Percentiles rank a stretch among this genome's conserved stretches.
phyloP scores from a whole-genome alignment of 179 eudicot species.

The Corrigiola litoralis region DNA sequence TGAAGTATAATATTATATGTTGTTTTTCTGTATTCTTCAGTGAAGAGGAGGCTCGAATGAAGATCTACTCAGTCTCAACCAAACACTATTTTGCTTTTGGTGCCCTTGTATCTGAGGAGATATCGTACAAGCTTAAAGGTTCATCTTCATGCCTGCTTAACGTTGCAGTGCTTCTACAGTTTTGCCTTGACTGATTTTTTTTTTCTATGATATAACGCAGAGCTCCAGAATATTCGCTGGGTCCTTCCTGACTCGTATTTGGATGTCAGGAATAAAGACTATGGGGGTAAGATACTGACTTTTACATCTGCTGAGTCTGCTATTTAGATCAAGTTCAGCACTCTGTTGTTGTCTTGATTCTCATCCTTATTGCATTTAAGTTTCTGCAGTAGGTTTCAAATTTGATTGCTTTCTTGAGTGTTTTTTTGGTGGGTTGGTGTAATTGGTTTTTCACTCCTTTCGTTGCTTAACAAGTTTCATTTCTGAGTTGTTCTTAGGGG shows the following conservation, averaged over 20 bases:
- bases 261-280: slow-evolving; percentile 86
- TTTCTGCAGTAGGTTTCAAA: not conserved
- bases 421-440: not conserved
- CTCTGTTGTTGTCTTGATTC: not conserved
- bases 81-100: slow-evolving; percentile 86
- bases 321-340: not conserved
- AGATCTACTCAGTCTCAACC: slow-evolving; percentile 87
- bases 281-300: slow-evolving; percentile 61
- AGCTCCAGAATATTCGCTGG: slow-evolving; percentile 65
- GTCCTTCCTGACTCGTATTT: slow-evolving; percentile 93
- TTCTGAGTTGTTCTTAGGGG: not conserved
- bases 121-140: slow-evolving; percentile 80
- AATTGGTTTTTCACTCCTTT: no score
- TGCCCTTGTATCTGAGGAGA: slow-evolving; percentile 80
- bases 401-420: no score
- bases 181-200: not conserved
- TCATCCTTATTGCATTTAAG: not conserved
- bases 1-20: no score
- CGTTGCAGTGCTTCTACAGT: not conserved
- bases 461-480: no score
- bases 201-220: slow-evolving; percentile 30
- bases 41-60: slow-evolving; percentile 91
- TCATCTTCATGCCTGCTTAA: not conserved
- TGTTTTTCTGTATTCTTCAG: slow-evolving; percentile 41
- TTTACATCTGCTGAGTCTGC: not conserved